phyloP scores from a whole-genome alignment of 176 grass and related monocot species.

The Zoysia japonica region DNA sequence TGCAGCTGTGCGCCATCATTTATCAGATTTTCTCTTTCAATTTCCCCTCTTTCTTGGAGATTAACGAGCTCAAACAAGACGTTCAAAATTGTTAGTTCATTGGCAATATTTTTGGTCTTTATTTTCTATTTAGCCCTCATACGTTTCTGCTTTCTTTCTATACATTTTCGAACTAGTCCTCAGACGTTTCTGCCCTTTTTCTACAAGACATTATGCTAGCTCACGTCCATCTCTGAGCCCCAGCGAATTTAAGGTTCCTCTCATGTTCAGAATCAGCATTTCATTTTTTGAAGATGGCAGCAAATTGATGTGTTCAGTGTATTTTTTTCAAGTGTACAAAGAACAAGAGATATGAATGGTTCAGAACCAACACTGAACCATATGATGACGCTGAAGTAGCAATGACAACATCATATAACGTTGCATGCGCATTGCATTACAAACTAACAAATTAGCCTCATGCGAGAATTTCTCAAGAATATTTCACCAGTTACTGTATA shows the following conservation, averaged over 20 bases:
- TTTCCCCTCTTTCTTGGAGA: background rate
- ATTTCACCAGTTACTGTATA: background rate
- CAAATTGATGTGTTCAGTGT: background rate
- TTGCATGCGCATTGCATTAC: background rate
- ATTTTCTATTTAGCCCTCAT: too few species aligned
- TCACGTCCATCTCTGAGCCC: background rate
- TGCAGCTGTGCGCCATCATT: background rate
- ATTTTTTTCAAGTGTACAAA: background rate
- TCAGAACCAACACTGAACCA: background rate
- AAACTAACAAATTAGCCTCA: background rate
- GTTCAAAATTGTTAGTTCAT: background rate
- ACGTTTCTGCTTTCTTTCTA: background rate
- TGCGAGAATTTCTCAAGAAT: background rate
- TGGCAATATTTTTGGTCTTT: background rate
- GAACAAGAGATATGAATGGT: too few species aligned
- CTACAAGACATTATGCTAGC: background rate
- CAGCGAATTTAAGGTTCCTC: background rate
- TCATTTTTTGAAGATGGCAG: background rate
- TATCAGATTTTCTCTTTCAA: background rate
- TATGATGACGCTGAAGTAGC: too few species aligned
- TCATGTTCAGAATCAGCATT: background rate
- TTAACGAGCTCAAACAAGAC: background rate
- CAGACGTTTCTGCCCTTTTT: background rate
- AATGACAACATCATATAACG: too few species aligned
- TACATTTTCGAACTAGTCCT: too few species aligned